Evolutionary conservation across 2,329 filamentous ascomycete genomes (phyloP).

Genomic region (Fusarium udum): DNA sequence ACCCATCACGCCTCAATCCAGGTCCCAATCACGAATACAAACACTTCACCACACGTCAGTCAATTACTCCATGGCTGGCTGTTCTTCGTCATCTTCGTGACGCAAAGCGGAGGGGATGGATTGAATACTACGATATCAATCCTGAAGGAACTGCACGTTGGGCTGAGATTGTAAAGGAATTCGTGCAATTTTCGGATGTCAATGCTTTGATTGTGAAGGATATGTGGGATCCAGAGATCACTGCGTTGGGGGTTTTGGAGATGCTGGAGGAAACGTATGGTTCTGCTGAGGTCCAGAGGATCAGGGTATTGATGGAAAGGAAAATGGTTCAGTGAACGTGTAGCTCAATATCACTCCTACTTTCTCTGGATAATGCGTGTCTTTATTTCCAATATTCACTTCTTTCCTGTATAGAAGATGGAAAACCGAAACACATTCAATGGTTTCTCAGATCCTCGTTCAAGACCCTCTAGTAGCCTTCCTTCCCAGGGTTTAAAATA

Average conservation of each 20-base stretch:
- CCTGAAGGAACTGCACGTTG: conserved; percentile 5
- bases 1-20: background rate
- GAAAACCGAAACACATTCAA: background rate
- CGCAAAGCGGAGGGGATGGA: conserved; percentile 7
- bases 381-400: background rate
- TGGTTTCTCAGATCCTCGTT: background rate
- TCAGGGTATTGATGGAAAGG: background rate
- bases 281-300: background rate
- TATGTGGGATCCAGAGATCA: conserved; percentile 10
- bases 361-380: background rate
- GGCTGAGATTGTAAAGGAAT: background rate
- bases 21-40: conserved; percentile 9
- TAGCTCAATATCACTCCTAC: background rate
- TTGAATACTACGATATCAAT: conserved; percentile 4
- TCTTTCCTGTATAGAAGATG: background rate
- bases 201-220: background rate
- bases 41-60: background rate
- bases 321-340: background rate
- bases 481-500: too few relatives aligned
- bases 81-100: conserved; percentile 13
- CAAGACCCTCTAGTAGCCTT: conserved; percentile 41
- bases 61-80: background rate
- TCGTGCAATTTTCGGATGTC: background rate
- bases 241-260: background rate
- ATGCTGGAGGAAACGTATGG: conserved; percentile 6